Base-by-base conservation (phyloP, 2,329 filamentous ascomycete genomes). In the Endocalyx cinctus region DNA sequence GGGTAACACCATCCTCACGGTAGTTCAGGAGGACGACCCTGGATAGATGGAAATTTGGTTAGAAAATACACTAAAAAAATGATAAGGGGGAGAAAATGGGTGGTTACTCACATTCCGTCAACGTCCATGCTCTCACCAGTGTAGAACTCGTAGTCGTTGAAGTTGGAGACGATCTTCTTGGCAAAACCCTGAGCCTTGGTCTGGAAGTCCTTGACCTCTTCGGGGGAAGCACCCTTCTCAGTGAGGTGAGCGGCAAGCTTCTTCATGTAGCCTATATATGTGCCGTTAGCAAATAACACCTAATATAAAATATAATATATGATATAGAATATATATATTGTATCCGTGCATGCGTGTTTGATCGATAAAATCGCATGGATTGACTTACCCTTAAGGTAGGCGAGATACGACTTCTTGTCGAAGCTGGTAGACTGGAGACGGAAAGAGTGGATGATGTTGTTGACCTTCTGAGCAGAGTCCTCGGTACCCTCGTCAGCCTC, bases 101-200 rank as follows among this genome's bases (percentile, higher is more conserved):
- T 27, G 16, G 39, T 20, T 35, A 77, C 84, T 58, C 72, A 92
- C 92, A 96, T 94, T 72, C 84, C 89, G 58, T 95, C 86, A 54
- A 84, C 82, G 68, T 94, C 79, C 87, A 94, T 94, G 54, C 79
- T 84, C 74, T 92, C 82, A 70, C 90, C 89, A 54, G 84, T 87
- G 68, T 84, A 85, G 69, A 96, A 90, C 66, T 97, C 90, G 65
- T 83, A 94, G 74, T 97, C 87, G 73, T 94, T 89, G 77, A 95
- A 95, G 71, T 87, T 90, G 62, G 60, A 69, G 39, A 83, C 70
- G 48, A 95, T 74, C 59, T 77, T 79, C 73, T 94, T 95, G 66
- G 86, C 82, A 60, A 78, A 94, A 35, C 48, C 66, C 46, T 69
- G 60, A 39, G 88, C 89, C 52, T 80, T 81, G 49, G 72, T 77